Conservation (phyloP, 208 protist genomes). For the Tetramitus jugosus region DNA sequence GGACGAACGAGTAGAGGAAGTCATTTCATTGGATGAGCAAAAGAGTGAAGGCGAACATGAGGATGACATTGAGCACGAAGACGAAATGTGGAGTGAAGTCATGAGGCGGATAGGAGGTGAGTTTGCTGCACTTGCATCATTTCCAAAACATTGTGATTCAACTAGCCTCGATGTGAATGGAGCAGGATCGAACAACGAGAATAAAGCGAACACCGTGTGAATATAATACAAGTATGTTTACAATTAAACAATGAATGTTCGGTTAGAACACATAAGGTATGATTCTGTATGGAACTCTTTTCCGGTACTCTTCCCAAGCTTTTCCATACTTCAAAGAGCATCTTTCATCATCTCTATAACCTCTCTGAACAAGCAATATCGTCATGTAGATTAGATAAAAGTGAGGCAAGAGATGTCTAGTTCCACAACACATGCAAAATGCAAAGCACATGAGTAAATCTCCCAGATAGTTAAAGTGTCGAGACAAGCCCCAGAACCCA, state of each 20-base stretch:
- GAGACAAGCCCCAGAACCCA: conserved; percentile 87
- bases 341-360: conserved; percentile 74
- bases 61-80: too few species aligned
- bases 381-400: conserved; percentile 87
- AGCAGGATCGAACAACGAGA: too few species aligned
- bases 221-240: background rate
- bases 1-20: too few species aligned
- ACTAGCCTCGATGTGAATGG: too few species aligned
- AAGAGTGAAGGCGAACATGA: too few species aligned
- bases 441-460: conserved; percentile 55
- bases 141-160: too few species aligned
- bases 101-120: too few species aligned
- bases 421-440: conserved; percentile 51
- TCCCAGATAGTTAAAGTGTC: conserved; percentile 91
- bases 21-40: too few species aligned
- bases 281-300: conserved; percentile 67
- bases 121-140: too few species aligned
- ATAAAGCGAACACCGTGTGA: background rate
- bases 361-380: conserved; percentile 78
- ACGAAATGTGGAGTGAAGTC: too few species aligned
- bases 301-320: conserved; percentile 78
- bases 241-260: background rate
- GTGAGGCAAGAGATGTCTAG: conserved; percentile 60
- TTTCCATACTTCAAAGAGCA: conserved; percentile 81
- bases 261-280: conserved; percentile 54